Percentiles rank a stretch among this genome's conserved stretches.
Evolutionary conservation across 78 protist genomes (phyloP).

Genomic region (Guillardia theta): DNA sequence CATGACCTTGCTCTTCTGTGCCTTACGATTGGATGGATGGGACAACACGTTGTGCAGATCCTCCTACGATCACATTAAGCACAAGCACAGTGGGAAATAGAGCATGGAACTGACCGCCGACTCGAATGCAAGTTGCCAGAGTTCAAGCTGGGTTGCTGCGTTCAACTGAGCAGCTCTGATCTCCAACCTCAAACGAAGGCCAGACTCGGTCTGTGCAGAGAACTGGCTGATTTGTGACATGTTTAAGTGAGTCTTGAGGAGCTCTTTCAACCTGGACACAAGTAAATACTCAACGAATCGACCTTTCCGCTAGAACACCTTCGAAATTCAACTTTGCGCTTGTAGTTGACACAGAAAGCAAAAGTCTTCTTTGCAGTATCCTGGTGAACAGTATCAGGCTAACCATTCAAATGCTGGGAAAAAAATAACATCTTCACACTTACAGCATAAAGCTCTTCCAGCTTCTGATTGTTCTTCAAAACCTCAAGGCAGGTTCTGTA

Average conservation of each 20-base stretch:
- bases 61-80: no score
- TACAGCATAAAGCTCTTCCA: slow-evolving; percentile 67
- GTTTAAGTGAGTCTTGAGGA: slow-evolving; percentile 72
- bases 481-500: slow-evolving; percentile 84
- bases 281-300: no score
- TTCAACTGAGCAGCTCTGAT: slow-evolving; percentile 79
- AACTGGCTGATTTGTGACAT: slow-evolving; percentile 1
- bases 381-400: no score
- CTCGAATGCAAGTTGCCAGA: slow-evolving; percentile 70
- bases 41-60: neutral
- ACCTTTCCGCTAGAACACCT: no score
- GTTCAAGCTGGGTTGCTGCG: slow-evolving; percentile 75
- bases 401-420: no score
- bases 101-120: no score
- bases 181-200: slow-evolving; percentile 75
- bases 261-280: slow-evolving; percentile 77
- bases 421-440: no score
- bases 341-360: slow-evolving; percentile 75
- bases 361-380: slow-evolving; percentile 72
- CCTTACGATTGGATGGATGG: neutral
- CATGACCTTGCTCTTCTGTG: slow-evolving; percentile 57
- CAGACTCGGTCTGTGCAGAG: slow-evolving; percentile 43
- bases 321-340: slow-evolving; percentile 80
- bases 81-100: no score
- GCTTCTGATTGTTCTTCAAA: slow-evolving; percentile 69